Percentiles rank a stretch among this genome's conserved stretches.
phyloP scores from a whole-genome alignment of 2,329 filamentous ascomycete genomes.

The Chrysoporthe austroafricana region DNA sequence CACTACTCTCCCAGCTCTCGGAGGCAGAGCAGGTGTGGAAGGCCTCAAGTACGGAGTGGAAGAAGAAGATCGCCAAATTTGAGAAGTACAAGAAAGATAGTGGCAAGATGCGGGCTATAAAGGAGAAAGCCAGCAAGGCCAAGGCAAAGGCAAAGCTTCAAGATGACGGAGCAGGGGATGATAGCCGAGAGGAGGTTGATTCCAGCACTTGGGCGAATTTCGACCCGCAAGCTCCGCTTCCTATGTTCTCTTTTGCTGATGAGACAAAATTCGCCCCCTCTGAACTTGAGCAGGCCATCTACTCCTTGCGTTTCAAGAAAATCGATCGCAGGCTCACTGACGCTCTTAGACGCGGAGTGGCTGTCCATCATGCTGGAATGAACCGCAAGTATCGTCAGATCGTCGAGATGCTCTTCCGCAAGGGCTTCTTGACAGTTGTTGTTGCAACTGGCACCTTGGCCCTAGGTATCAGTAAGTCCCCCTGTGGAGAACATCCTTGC shows the following conservation, averaged over 20 bases:
- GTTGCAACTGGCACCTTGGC: slow-evolving; percentile 77
- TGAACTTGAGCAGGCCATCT: slow-evolving; percentile 61
- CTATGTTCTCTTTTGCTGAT: slow-evolving; percentile 70
- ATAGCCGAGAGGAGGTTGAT: slow-evolving; percentile 55
- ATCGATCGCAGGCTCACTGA: slow-evolving; percentile 59
- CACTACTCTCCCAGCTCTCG: slow-evolving; percentile 56
- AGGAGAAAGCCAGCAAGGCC: slow-evolving; percentile 19
- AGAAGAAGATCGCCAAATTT: slow-evolving; percentile 53
- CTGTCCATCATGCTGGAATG: slow-evolving; percentile 80
- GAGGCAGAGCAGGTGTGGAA: slow-evolving; percentile 61
- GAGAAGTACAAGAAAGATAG: slow-evolving; percentile 48
- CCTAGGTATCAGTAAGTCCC: slow-evolving; percentile 64
- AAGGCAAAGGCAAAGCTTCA: slow-evolving; percentile 39
- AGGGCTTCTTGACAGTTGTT: slow-evolving; percentile 70
- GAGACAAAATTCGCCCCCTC: slow-evolving; percentile 58
- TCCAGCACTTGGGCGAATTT: slow-evolving; percentile 65
- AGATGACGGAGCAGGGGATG: slow-evolving; percentile 48
- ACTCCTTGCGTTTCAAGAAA: slow-evolving; percentile 53
- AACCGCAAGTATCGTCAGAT: slow-evolving; percentile 75
- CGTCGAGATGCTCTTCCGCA: slow-evolving; percentile 76
- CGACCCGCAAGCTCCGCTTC: slow-evolving; percentile 65
- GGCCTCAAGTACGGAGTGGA: slow-evolving; percentile 61
- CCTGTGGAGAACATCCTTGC: not conserved
- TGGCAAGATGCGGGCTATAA: slow-evolving; percentile 31
- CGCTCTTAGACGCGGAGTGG: slow-evolving; percentile 69